Percentiles rank a stretch among this genome's conserved stretches.
Evolutionary conservation across 208 protist genomes (phyloP).

Genomic region (Herpetomonas samuelpessoai): DNA sequence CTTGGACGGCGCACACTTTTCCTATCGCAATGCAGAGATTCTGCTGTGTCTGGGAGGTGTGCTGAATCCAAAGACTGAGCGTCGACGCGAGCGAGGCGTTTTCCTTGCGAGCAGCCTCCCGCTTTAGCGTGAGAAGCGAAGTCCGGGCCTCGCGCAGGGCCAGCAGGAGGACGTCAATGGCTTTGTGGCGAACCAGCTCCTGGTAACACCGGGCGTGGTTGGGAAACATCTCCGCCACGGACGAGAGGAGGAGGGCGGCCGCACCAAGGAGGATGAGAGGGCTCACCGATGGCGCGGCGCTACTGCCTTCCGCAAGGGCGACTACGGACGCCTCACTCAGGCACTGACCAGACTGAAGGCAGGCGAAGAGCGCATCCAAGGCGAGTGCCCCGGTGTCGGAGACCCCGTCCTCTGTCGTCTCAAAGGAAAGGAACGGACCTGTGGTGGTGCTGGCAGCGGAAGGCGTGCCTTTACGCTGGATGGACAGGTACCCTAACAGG

Average conservation of each 20-base stretch:
- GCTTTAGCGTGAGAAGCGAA: conserved; percentile 9
- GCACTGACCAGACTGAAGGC: no score
- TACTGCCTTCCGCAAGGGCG: no score
- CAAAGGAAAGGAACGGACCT: no score
- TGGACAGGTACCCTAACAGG: no score
- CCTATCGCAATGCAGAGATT: conserved; percentile 41
- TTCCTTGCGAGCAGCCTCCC: conserved; percentile 8
- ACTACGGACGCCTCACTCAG: no score
- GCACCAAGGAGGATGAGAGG: conserved; percentile 26
- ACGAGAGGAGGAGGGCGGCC: conserved; percentile 24
- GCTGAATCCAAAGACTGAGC: background rate
- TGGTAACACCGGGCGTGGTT: no score
- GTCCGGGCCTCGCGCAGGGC: conserved; percentile 19
- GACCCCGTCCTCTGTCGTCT: no score
- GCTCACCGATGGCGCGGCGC: background rate
- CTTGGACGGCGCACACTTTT: conserved; percentile 13
- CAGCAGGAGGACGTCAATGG: conserved; percentile 26
- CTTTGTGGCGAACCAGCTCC: background rate
- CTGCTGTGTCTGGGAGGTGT: conserved; percentile 24
- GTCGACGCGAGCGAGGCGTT: background rate
- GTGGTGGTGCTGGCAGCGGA: no score
- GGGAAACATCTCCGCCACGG: no score
- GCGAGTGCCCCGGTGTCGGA: no score
- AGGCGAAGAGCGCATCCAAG: no score
- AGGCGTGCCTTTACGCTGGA: no score